Evolutionary conservation across 1,139 yeast genomes (phyloP), one percentile per base, ranked within the genome.

Genomic region (Zygoascus sp.): DNA sequence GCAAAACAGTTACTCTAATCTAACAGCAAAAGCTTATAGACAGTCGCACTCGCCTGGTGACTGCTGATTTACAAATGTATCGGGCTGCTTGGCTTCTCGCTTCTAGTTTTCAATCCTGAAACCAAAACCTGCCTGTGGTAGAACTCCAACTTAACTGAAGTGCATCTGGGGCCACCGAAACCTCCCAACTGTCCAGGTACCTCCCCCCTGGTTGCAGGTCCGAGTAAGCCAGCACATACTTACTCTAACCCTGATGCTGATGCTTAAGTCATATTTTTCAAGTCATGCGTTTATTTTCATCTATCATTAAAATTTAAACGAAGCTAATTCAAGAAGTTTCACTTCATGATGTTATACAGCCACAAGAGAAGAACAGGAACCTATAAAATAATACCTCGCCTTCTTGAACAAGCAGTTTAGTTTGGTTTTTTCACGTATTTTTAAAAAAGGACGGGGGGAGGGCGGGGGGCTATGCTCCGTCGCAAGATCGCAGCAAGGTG

Each of bases 261-360:
- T n/a, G n/a, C n/a, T n/a, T n/a, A n/a, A n/a, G n/a, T 25, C 8
- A 10, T 2, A 25, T 4, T 25, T 4, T 25, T 10, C 7, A n/a
- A 15, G 34, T 30, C 34, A 30, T 30, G 34, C 34, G 34, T 30
- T 30, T 30, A n/a, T 30, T n/a, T 30, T 30, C 34, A 30, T 30
- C 34, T 30, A 30, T 30, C 34, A 30, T 30, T 30, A 30, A n/a
- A n/a, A 30, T 30, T 13, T n/a, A 30, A 15, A 11, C 15, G 15
- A 30, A 30, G 17, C 34, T 15, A 11, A 30, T 30, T 30, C 34
- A 30, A 30, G 34, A 30, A 30, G 34, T 16, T 30, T n/a, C n/a
- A 30, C 13, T 30, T 11, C 34, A 25, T 25, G 8, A 15, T 30
- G 34, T 30, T 30, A 13, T 30, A 30, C 34, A n/a, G n/a, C n/a